Evolutionary conservation across 179 eudicot genomes (phyloP).

Genomic region (Beta macrorhiza): DNA sequence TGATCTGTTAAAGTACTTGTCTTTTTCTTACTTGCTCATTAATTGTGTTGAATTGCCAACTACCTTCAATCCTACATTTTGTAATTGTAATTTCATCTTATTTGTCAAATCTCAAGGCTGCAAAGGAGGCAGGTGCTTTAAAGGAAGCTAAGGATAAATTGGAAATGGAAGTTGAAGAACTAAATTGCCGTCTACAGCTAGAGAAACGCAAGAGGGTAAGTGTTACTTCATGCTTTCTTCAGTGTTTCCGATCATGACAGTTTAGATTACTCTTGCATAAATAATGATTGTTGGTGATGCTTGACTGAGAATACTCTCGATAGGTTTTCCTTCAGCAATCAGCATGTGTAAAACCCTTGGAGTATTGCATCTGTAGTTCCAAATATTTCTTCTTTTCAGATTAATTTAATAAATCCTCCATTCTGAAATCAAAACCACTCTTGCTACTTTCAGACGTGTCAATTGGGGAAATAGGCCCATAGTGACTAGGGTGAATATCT

Average conservation of each 20-base stretch:
- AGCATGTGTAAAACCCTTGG: background rate
- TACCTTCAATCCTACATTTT: background rate
- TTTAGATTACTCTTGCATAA: background rate
- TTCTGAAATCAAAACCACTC: background rate
- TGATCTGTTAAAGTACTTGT: background rate
- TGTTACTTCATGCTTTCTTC: slow-evolving; percentile 2
- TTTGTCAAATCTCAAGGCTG: slow-evolving; percentile 48
- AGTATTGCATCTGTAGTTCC: background rate
- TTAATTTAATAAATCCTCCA: background rate
- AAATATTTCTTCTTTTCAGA: background rate
- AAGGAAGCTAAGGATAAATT: slow-evolving; percentile 72
- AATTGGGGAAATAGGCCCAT: too few species aligned
- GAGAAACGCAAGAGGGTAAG: slow-evolving; percentile 78
- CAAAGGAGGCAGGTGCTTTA: slow-evolving; percentile 75
- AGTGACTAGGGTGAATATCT: too few species aligned
- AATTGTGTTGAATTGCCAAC: background rate
- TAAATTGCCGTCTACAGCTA: slow-evolving; percentile 51
- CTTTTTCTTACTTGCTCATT: background rate
- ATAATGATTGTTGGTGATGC: background rate
- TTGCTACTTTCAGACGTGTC: too few species aligned
- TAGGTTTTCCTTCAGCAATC: background rate
- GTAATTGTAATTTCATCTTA: background rate
- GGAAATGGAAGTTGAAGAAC: slow-evolving; percentile 78
- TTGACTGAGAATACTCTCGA: background rate
- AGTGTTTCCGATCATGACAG: background rate